Percentiles rank a stretch among this genome's conserved stretches.
These are phyloP conservation scores for Hanseniaspora taiwanica DNA, from an alignment of 805 yeast genomes.

Conservation along the genomic window DNA sequence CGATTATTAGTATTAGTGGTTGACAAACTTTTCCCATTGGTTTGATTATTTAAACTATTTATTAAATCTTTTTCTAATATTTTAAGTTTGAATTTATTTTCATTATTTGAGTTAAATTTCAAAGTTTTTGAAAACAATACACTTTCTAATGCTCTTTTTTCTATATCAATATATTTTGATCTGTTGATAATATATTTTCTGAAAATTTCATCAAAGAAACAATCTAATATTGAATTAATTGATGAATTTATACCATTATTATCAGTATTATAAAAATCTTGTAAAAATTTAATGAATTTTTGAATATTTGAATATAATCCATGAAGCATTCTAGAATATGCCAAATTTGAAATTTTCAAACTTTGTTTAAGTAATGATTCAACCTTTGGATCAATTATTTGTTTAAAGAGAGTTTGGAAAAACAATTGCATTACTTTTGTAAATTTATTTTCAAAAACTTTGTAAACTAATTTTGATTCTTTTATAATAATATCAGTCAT, in stretches of 20 bases:
- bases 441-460: conserved; percentile 60
- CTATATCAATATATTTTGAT: conserved; percentile 50
- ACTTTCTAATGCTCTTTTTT: conserved; percentile 49
- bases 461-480: conserved; percentile 60
- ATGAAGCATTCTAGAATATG: conserved; percentile 66
- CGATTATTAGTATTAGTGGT: too few relatives aligned
- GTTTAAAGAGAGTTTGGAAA: conserved; percentile 64
- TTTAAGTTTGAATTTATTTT: conserved; percentile 19
- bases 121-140: conserved; percentile 22
- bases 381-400: conserved; percentile 45
- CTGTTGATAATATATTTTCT: conserved; percentile 52
- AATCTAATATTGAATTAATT: conserved; percentile 40
- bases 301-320: conserved; percentile 46
- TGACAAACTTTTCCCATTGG: too few relatives aligned
- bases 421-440: conserved; percentile 52
- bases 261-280: conserved; percentile 36
- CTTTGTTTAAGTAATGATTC: conserved; percentile 51
- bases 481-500: conserved; percentile 46
- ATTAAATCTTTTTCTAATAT: conserved; percentile 19
- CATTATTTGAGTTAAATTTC: conserved; percentile 21
- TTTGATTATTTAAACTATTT: conserved; percentile 1
- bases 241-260: background rate
- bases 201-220: conserved; percentile 60
- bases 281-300: conserved; percentile 49
- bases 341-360: conserved; percentile 45